Percentiles rank a stretch among this genome's conserved stretches.
Evolutionary conservation across 2,329 filamentous ascomycete species (phyloP).

Genomic region (Dryadomyces sulphureus): DNA sequence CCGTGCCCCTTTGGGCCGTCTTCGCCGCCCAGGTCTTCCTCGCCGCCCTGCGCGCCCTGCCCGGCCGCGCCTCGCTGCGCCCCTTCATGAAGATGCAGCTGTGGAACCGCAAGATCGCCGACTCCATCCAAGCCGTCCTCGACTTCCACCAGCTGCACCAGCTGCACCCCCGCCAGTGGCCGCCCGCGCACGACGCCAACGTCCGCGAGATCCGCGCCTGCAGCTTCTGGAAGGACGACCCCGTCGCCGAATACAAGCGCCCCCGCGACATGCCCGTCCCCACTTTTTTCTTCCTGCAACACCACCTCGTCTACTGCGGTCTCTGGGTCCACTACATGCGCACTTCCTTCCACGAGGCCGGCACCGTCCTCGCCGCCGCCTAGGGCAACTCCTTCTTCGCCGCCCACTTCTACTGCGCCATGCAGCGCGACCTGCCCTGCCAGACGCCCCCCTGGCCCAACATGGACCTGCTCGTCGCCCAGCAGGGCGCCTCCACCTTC

Average conservation of each 20-base stretch:
- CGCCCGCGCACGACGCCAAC: slow-evolving; percentile 15
- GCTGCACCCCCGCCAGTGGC: slow-evolving; percentile 12
- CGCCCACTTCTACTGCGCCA: slow-evolving; percentile 27
- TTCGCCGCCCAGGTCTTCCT: slow-evolving; percentile 27
- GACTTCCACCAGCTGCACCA: slow-evolving; percentile 15
- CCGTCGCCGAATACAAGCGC: background rate
- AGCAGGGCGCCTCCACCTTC: slow-evolving; percentile 18
- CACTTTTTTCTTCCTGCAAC: background rate
- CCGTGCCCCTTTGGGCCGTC: slow-evolving; percentile 20
- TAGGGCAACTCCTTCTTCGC: slow-evolving; percentile 24
- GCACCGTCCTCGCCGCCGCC: slow-evolving; percentile 19
- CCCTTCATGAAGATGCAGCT: slow-evolving; percentile 7
- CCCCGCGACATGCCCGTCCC: background rate
- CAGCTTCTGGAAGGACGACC: background rate
- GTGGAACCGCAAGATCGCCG: slow-evolving; percentile 10
- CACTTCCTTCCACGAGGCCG: slow-evolving; percentile 16
- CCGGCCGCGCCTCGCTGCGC: background rate
- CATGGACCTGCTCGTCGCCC: slow-evolving; percentile 20
- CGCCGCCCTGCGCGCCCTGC: slow-evolving; percentile 20
- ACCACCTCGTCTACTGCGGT: slow-evolving; percentile 19
- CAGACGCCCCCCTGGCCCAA: slow-evolving; percentile 19
- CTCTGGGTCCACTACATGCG: slow-evolving; percentile 22
- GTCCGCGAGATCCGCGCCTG: background rate
- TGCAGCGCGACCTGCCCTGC: slow-evolving; percentile 16
- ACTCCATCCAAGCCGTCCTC: slow-evolving; percentile 15